These are phyloP conservation scores for Oenanthe sinensis DNA, from an alignment of 129 eudicot species.

Conservation along the genomic window DNA sequence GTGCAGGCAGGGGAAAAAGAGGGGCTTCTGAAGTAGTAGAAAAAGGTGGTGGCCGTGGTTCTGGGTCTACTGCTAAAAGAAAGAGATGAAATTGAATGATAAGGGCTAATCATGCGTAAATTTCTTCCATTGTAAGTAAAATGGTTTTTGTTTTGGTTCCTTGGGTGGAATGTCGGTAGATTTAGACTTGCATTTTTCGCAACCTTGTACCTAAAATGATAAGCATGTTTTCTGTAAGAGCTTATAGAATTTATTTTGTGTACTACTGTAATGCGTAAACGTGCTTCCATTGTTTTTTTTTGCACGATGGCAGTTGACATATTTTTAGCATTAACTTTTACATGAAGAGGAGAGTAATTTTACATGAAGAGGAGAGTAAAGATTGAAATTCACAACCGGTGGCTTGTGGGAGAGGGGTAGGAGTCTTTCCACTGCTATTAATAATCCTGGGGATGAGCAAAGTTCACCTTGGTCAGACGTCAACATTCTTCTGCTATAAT, in stretches of 20 bases:
- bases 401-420: background rate
- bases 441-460: background rate
- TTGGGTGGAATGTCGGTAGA: background rate
- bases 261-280: background rate
- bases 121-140: background rate
- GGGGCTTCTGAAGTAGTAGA: conserved; percentile 22
- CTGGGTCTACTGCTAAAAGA: conserved; percentile 58
- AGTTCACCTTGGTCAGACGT: too few species aligned
- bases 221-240: background rate
- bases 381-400: too few species aligned
- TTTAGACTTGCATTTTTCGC: background rate
- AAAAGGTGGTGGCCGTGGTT: conserved; percentile 33
- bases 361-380: background rate
- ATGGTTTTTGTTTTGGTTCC: background rate
- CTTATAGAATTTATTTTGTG: background rate
- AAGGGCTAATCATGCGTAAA: background rate
- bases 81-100: conserved; percentile 43
- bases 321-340: background rate
- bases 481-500: too few species aligned
- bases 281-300: background rate
- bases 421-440: background rate
- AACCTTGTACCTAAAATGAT: background rate
- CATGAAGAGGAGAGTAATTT: background rate
- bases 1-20: conserved; percentile 72
- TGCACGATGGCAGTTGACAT: background rate